Percentiles rank a stretch among this genome's conserved stretches.
Evolutionary conservation across 257 asterid species (phyloP).

Genomic region (Petunia secreta): DNA sequence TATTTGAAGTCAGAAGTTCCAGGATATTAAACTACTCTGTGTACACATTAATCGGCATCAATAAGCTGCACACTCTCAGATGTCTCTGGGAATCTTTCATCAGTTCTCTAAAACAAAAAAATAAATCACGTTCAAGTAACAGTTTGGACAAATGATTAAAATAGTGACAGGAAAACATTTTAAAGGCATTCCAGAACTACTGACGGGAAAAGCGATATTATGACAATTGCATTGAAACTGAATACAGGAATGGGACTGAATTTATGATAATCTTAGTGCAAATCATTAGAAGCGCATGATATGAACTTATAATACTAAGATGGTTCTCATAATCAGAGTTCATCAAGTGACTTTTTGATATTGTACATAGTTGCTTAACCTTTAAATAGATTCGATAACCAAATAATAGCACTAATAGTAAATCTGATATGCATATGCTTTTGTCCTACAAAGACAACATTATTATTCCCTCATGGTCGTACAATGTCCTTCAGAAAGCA

Average conservation of each 20-base stretch:
- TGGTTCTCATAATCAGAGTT: neutral
- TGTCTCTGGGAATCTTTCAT: neutral
- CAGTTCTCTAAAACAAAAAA: neutral
- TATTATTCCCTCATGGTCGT: neutral
- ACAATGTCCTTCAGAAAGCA: neutral
- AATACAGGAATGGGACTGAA: neutral
- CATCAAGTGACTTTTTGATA: slow-evolving; percentile 2
- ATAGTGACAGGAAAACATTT: neutral
- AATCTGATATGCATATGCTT: neutral
- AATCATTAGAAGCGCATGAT: neutral
- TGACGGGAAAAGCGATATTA: neutral
- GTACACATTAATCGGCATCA: neutral
- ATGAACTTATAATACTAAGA: neutral
- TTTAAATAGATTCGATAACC: neutral
- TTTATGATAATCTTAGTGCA: neutral
- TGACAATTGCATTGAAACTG: neutral
- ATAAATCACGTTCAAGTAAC: neutral
- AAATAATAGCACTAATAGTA: neutral
- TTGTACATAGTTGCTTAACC: neutral
- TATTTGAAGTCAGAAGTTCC: slow-evolving; percentile 4
- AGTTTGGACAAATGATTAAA: neutral
- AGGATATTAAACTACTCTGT: neutral
- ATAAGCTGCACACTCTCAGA: neutral
- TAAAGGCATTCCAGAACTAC: neutral
- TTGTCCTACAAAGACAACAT: neutral